phyloP scores from a whole-genome alignment of 768 basidiomycete genomes.

The Rickenella mellea region DNA sequence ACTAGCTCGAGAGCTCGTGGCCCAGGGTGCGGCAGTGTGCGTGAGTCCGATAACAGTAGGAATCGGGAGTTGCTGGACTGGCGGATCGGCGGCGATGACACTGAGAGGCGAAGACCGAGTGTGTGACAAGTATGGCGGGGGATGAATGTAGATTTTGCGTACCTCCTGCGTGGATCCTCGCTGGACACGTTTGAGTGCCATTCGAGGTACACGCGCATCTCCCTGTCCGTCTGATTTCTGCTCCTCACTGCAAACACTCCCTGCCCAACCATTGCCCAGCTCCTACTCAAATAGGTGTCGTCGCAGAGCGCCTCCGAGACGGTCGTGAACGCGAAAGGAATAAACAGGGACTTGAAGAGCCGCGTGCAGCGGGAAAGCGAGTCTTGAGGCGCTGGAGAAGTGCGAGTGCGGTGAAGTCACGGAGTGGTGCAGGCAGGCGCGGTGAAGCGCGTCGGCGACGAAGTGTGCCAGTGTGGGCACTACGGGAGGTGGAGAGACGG shows the following conservation, averaged over 20 bases:
- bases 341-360: slow-evolving; percentile 80
- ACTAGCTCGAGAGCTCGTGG: too few relatives aligned
- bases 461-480: slow-evolving; percentile 30
- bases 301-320: slow-evolving; percentile 85
- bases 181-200: slow-evolving; percentile 87
- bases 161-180: too few relatives aligned
- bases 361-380: slow-evolving; percentile 84
- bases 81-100: too few relatives aligned
- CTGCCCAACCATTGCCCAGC: slow-evolving; percentile 85
- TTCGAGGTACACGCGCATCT: slow-evolving; percentile 89
- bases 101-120: too few relatives aligned
- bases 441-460: slow-evolving; percentile 38
- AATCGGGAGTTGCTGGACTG: too few relatives aligned
- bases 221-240: slow-evolving; percentile 94
- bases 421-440: slow-evolving; percentile 47
- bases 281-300: slow-evolving; percentile 90
- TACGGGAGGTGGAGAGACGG: slow-evolving; percentile 11
- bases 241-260: slow-evolving; percentile 77
- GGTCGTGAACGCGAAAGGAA: slow-evolving; percentile 92
- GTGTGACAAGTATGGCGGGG: too few relatives aligned
- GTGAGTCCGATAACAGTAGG: too few relatives aligned
- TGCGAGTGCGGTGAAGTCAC: slow-evolving; percentile 56
- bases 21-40: too few relatives aligned
- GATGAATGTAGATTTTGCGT: too few relatives aligned
- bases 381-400: slow-evolving; percentile 78